phyloP scores from a whole-genome alignment of 768 basidiomycete genomes.

The Leucocoprinus sp. region DNA sequence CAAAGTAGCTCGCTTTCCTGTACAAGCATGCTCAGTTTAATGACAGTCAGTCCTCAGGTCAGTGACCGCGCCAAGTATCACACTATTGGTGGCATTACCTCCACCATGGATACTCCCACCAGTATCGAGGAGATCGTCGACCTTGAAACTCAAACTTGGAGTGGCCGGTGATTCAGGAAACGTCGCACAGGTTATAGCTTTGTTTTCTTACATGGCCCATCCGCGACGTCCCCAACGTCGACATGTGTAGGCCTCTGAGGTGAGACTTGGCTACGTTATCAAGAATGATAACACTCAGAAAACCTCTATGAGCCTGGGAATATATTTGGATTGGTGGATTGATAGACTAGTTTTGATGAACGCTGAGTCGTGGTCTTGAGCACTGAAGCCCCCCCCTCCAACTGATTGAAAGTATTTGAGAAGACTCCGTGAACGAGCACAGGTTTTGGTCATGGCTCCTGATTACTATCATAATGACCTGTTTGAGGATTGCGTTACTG shows the following conservation, averaged over 20 bases:
- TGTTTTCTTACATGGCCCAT: not conserved
- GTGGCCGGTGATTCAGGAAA: slow-evolving; percentile 7
- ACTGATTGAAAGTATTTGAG: too few species aligned
- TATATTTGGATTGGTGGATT: slow-evolving; percentile 7
- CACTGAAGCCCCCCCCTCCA: too few species aligned
- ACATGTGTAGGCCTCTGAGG: slow-evolving; percentile 6
- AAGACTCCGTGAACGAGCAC: too few species aligned
- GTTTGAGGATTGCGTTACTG: too few species aligned
- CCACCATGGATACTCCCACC: slow-evolving; percentile 6
- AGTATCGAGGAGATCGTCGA: slow-evolving; percentile 13
- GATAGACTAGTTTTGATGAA: not conserved
- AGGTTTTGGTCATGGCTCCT: too few species aligned
- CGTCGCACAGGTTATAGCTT: slow-evolving; percentile 1
- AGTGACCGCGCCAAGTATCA: slow-evolving; percentile 13
- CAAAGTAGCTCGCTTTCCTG: not conserved
- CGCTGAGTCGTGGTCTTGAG: too few species aligned
- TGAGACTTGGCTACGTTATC: slow-evolving; percentile 10
- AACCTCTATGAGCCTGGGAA: slow-evolving; percentile 10
- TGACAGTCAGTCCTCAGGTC: not conserved
- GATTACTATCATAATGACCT: too few species aligned
- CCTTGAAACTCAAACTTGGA: slow-evolving; percentile 11
- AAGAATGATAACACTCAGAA: slow-evolving; percentile 13
- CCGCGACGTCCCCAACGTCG: not conserved
- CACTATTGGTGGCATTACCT: slow-evolving; percentile 8
- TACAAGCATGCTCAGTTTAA: not conserved